Evolutionary conservation across 1,139 yeast genomes (phyloP), one percentile per base, ranked within the genome.

Genomic region (Hanseniaspora gamundiae): DNA sequence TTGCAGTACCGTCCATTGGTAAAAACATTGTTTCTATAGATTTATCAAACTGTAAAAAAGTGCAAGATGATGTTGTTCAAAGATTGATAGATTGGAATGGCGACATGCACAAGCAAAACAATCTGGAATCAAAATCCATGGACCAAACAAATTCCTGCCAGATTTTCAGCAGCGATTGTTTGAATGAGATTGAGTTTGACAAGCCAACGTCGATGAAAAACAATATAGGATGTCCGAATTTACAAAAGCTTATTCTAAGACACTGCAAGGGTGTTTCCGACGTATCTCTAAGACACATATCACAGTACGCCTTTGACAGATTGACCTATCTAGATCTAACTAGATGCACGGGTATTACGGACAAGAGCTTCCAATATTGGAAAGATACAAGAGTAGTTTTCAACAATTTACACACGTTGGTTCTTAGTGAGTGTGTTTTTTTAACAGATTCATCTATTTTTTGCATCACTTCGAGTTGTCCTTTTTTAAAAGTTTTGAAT

Each of bases 181-280:
- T 33, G 11, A 7, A 17, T 17, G 36, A 17, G 9, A 9, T 11
- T 13, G 36, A 16, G 11, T 33, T 17, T 17, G 36, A 19, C 4
- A 17, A 19, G 3, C 14, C 22, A 17, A 7, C 14, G 3, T 17
- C n/a, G 11, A 39, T n/a, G 26, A 57, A 30, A n/a, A 44, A 35
- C 45, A 36, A 52, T 7, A 62, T 73, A 46, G 88, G 88, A 0
- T 80, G 88, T 57, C 72, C 72, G 43, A 69, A 69, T 42, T 64
- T 81, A 54, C 70, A 68, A 47, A 64, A 68, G 20, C 58, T 82
- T 42, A 71, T 73, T 41, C 64, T 82, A 39, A 78, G 87, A 14
- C 80, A 81, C 56, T 82, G 93, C 64, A 82, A 82, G 55, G 80
- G 78, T 55, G 57, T 82, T 41, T 78, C 87, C 2, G 91, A 81